phyloP scores from a whole-genome alignment of 768 basidiomycete genomes.

The Auricularia cornea region DNA sequence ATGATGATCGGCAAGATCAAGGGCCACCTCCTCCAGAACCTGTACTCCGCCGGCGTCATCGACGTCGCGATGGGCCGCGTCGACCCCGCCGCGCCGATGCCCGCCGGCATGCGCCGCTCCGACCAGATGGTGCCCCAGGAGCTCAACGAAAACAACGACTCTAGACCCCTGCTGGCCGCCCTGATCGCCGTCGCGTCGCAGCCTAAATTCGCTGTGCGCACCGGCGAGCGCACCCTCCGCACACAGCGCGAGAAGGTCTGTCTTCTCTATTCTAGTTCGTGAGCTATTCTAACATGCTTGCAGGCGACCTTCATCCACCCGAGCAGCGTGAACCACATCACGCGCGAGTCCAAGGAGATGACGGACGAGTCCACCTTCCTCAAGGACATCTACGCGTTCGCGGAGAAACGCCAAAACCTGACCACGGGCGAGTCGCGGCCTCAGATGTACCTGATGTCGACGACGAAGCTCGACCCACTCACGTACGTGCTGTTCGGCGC shows the following conservation, averaged over 20 bases:
- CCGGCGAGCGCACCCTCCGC: constrained; percentile 55
- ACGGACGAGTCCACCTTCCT: constrained; percentile 30
- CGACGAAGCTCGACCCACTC: constrained; percentile 80
- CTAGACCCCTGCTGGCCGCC: constrained; percentile 68
- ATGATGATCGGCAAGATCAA: constrained; percentile 75
- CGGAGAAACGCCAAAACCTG: constrained; percentile 77
- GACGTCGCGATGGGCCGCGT: constrained; percentile 67
- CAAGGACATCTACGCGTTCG: constrained; percentile 74
- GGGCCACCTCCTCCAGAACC: constrained; percentile 61
- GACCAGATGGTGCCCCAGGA: constrained; percentile 47
- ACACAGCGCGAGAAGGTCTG: constrained; percentile 80
- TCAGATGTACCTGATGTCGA: constrained; percentile 67
- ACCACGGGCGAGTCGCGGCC: constrained; percentile 30
- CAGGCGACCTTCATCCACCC: constrained; percentile 76
- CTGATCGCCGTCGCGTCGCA: constrained; percentile 80
- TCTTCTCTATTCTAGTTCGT: constrained; percentile 1
- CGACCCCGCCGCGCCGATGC: constrained; percentile 20
- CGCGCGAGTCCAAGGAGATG: constrained; percentile 33
- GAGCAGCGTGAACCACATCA: constrained; percentile 75
- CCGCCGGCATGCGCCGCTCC: constrained; percentile 25
- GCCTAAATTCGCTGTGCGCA: constrained; percentile 82
- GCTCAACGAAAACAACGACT: constrained; percentile 65
- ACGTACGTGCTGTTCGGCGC: constrained; percentile 90
- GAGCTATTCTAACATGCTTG: neutral
- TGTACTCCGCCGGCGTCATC: constrained; percentile 76